Conservation (phyloP, 257 asterid genomes). For the Cruciata laevipes region DNA sequence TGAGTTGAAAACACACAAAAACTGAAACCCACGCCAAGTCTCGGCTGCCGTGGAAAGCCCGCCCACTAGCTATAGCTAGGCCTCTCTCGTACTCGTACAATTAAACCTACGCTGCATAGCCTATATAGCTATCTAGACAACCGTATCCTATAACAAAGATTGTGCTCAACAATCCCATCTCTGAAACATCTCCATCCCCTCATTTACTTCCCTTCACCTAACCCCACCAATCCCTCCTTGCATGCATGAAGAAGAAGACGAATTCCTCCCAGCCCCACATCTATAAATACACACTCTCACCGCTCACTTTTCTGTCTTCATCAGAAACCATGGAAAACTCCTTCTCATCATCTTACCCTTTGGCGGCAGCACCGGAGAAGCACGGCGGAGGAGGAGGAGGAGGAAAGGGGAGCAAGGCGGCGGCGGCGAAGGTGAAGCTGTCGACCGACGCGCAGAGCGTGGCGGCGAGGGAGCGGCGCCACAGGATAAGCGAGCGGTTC, state of each 20-base stretch:
- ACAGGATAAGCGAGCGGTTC: constrained; percentile 73
- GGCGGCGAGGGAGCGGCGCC: constrained; percentile 81
- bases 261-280: neutral
- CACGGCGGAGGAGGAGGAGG: constrained; percentile 2
- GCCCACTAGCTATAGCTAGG: too few species aligned
- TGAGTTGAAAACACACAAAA: neutral
- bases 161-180: constrained; percentile 12
- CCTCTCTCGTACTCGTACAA: too few species aligned
- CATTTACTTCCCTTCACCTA: constrained; percentile 17
- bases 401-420: constrained; percentile 6
- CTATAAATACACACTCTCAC: neutral
- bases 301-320: neutral
- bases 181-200: constrained; percentile 1
- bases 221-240: constrained; percentile 7
- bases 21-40: neutral
- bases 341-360: neutral
- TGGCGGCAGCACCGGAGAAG: constrained; percentile 1
- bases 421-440: constrained; percentile 37
- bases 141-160: constrained; percentile 26
- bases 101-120: neutral
- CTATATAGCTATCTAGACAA: constrained; percentile 6
- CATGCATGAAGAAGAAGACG: neutral
- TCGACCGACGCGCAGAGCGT: constrained; percentile 83
- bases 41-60: neutral
- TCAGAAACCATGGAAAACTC: neutral